Conservation (phyloP, 176 grass and related monocot species). For the Bolboschoenus planiculmis region DNA sequence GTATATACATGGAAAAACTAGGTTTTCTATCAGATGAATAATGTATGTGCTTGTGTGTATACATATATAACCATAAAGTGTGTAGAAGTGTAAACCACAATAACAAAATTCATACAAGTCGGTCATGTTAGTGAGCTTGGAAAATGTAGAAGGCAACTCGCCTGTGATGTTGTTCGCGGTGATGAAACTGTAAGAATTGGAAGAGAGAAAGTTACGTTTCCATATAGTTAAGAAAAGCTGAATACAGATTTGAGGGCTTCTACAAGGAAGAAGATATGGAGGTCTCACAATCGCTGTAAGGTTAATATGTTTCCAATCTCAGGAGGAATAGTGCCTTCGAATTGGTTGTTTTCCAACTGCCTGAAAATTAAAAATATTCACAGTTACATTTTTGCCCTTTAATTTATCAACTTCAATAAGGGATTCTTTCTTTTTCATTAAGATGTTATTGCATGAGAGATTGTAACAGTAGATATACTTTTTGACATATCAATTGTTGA, state of each 20-base stretch:
- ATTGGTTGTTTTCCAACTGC: slow-evolving; percentile 54
- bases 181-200: slow-evolving; percentile 58
- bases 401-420: not conserved
- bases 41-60: not conserved
- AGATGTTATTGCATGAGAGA: not conserved
- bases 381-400: slow-evolving; percentile 24
- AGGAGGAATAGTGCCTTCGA: slow-evolving; percentile 62
- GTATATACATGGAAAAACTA: slow-evolving; percentile 26
- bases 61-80: not conserved
- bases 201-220: not conserved
- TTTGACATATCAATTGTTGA: not conserved
- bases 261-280: slow-evolving; percentile 12
- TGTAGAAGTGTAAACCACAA: not conserved
- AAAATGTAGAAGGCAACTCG: slow-evolving; percentile 70
- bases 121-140: slow-evolving; percentile 63
- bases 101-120: slow-evolving; percentile 56
- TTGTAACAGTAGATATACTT: not conserved
- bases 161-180: slow-evolving; percentile 85
- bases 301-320: slow-evolving; percentile 55
- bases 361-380: slow-evolving; percentile 27
- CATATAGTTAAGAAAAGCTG: slow-evolving; percentile 12
- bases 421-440: not conserved
- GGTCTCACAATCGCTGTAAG: slow-evolving; percentile 68
- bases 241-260: slow-evolving; percentile 14
- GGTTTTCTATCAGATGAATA: slow-evolving; percentile 16